A percentile compares a stretch with the other conserved stretches of the same genome.
phyloP scores from a whole-genome alignment of 495 filamentous ascomycete species.

The Chaetomidium leptoderma region DNA sequence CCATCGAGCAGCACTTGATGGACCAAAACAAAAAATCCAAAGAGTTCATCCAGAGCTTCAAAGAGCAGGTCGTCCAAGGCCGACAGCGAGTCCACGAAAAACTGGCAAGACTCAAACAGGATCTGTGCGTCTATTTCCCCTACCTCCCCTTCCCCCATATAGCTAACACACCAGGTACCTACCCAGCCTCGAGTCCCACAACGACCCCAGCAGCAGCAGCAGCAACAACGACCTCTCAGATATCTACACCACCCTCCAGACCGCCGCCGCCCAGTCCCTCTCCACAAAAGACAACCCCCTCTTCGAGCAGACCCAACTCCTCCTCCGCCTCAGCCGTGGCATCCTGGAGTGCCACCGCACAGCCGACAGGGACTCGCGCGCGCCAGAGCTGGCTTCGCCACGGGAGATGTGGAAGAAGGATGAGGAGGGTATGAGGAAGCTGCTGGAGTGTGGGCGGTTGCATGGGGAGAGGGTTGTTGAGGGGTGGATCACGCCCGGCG shows the following conservation, averaged over 20 bases:
- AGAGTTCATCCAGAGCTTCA: slow-evolving; percentile 32
- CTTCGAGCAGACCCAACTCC: slow-evolving; percentile 15
- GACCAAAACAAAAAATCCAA: slow-evolving; percentile 29
- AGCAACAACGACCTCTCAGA: slow-evolving; percentile 1
- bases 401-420: slow-evolving; percentile 37
- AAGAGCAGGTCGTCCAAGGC: slow-evolving; percentile 22
- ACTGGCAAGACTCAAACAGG: slow-evolving; percentile 15
- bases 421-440: slow-evolving; percentile 28
- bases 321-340: slow-evolving; percentile 17
- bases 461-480: slow-evolving; percentile 37
- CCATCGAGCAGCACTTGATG: slow-evolving; percentile 26
- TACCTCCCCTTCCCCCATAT: too few species aligned
- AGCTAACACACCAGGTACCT: neutral
- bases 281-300: slow-evolving; percentile 19
- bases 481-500: slow-evolving; percentile 29
- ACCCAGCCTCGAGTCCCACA: slow-evolving; percentile 1
- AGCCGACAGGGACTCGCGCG: slow-evolving; percentile 15
- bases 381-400: slow-evolving; percentile 19
- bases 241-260: slow-evolving; percentile 4
- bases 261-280: neutral
- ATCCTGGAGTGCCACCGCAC: slow-evolving; percentile 23
- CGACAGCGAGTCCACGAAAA: slow-evolving; percentile 20
- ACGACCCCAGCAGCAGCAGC: neutral
- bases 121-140: slow-evolving; percentile 28
- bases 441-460: slow-evolving; percentile 32